Evolutionary conservation across 2,329 filamentous ascomycete genomes (phyloP), one percentile per base, ranked within the genome.

Genomic region (Penicillium polonicum): DNA sequence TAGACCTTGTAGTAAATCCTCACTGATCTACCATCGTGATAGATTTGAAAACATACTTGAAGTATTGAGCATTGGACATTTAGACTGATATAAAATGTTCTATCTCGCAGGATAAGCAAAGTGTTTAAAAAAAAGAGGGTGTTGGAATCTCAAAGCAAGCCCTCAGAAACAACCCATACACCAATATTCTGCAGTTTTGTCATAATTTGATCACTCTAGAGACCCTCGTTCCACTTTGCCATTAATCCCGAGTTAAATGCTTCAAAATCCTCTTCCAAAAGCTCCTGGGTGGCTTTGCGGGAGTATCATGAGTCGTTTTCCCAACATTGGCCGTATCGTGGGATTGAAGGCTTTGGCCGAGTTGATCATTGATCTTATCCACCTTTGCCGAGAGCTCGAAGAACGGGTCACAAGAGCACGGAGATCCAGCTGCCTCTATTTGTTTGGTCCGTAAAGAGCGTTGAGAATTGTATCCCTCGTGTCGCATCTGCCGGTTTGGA

Each of bases 221-320:
- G n/a, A 23, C 27, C 12, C 8, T 17, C 12, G 4, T 17, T 33
- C 12, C 27, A 33, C n/a, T 21, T 33, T 6, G 15, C 39, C 44
- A 39, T 36, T n/a, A 53, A 57, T 19, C 5, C 12, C 21, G 41
- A 56, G 41, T 17, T 48, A 1, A 57, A 46, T 13, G 25, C 15
- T 21, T 52, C 23, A 41, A 42, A 42, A 35, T 41, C 38, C 31
- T 54, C 43, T 48, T 54, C 55, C 43, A 54, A 39, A 45, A 33
- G 6, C 29, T 39, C 44, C 8, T 43, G 6, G 5, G 13, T 15
- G 50, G 15, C 29, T 58, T 48, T 33, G 50, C 7, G 10, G 38
- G 15, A 35, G 44, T 5, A 39, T 31, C 25, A 46, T 48, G 23
- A 5, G 23, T 23, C 23, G 23, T 23, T 23, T 5, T 23, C 23